Evolutionary conservation across 2,329 filamentous ascomycete species (phyloP).

Genomic region (Colletotrichum lini): DNA sequence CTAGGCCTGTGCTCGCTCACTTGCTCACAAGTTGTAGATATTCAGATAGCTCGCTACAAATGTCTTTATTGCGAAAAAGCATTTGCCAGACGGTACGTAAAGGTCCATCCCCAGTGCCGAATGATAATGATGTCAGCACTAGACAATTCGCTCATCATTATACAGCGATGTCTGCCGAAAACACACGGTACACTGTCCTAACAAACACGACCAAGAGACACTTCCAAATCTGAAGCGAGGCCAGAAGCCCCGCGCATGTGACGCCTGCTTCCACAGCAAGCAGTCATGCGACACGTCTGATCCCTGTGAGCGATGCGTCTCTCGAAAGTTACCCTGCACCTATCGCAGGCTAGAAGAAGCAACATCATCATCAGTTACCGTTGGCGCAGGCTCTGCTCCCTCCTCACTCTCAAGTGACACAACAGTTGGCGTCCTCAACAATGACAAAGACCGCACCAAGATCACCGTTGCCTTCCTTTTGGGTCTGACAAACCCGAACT

Average conservation of each 20-base stretch:
- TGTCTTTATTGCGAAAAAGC: constrained; percentile 44
- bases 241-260: constrained; percentile 48
- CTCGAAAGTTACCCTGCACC: constrained; percentile 44
- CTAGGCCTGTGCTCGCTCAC: background rate
- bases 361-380: background rate
- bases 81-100: constrained; percentile 44
- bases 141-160: background rate
- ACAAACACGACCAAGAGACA: constrained; percentile 32
- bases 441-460: constrained; percentile 41
- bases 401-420: background rate
- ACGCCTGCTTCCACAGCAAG: constrained; percentile 49
- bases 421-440: background rate
- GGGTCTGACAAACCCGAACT: constrained; percentile 46
- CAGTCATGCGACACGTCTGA: constrained; percentile 47
- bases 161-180: constrained; percentile 48
- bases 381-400: background rate
- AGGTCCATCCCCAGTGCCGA: too few relatives aligned
- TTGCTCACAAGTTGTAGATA: constrained; percentile 28
- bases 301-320: constrained; percentile 47
- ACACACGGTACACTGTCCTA: constrained; percentile 45
- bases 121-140: too few relatives aligned
- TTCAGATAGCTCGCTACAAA: constrained; percentile 33
- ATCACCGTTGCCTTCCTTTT: constrained; percentile 47
- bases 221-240: constrained; percentile 47
- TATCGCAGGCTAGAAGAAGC: constrained; percentile 38